phyloP scores from a whole-genome alignment of 2,329 filamentous ascomycete genomes.

The Clarireedia paspali region DNA sequence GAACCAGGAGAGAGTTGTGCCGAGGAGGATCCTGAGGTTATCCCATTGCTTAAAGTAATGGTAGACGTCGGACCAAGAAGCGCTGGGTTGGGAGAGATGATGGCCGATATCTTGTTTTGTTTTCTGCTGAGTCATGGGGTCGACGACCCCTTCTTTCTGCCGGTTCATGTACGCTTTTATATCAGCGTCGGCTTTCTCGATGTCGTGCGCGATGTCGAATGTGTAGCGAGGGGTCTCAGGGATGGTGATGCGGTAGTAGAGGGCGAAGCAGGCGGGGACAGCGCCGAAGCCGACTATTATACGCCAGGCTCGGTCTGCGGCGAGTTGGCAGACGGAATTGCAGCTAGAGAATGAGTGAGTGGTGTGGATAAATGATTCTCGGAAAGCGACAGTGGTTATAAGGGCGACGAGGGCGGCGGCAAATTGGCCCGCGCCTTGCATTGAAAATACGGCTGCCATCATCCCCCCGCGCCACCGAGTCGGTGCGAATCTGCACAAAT shows the following conservation, averaged over 20 bases:
- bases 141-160: constrained; percentile 40
- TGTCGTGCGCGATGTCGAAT: constrained; percentile 69
- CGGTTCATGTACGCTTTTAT: constrained; percentile 52
- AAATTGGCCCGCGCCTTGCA: constrained; percentile 79
- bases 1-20: constrained; percentile 77
- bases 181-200: constrained; percentile 68
- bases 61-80: constrained; percentile 61
- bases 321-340: constrained; percentile 53
- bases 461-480: constrained; percentile 77
- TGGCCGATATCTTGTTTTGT: constrained; percentile 45
- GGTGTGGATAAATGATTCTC: constrained; percentile 38
- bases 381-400: constrained; percentile 59
- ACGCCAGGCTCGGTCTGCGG: constrained; percentile 76
- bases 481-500: constrained; percentile 57
- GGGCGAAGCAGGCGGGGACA: constrained; percentile 66
- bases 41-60: constrained; percentile 62
- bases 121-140: constrained; percentile 41
- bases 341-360: constrained; percentile 43
- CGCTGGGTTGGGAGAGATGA: constrained; percentile 55
- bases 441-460: constrained; percentile 77
- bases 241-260: constrained; percentile 83
- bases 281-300: constrained; percentile 74
- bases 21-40: constrained; percentile 63
- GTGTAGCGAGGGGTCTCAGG: constrained; percentile 80
- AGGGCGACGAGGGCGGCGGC: constrained; percentile 62